Evolutionary conservation across 352 stramenopile species (phyloP).

Genomic region (Phytophthora rubi): DNA sequence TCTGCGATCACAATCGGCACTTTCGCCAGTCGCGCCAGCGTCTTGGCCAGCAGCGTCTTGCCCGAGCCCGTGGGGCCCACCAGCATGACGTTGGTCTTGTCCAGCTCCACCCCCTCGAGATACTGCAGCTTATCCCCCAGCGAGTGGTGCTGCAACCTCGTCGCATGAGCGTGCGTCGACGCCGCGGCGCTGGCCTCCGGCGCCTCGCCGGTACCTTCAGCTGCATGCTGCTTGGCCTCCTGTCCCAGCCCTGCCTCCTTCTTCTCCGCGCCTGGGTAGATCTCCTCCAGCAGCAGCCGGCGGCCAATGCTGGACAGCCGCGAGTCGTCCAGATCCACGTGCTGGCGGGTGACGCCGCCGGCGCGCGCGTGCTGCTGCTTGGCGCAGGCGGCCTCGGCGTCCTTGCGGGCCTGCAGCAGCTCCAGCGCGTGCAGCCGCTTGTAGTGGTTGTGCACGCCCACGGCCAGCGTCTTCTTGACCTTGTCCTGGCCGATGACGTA

Average conservation of each 20-base stretch:
- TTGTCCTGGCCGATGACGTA: slow-evolving; percentile 98
- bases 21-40: slow-evolving; percentile 95
- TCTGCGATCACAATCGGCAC: slow-evolving; percentile 98
- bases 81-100: slow-evolving; percentile 99
- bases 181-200: not conserved
- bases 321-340: slow-evolving; percentile 43
- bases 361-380: slow-evolving; percentile 34
- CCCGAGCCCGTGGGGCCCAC: slow-evolving; percentile 95
- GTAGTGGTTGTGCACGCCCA: slow-evolving; percentile 99
- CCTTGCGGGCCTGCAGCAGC: slow-evolving; percentile 52
- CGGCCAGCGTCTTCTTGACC: slow-evolving; percentile 96
- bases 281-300: slow-evolving; percentile 69
- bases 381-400: slow-evolving; percentile 40
- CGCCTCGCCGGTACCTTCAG: slow-evolving; percentile 11
- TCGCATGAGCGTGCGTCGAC: slow-evolving; percentile 5
- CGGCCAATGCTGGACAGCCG: slow-evolving; percentile 50
- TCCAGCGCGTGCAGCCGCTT: slow-evolving; percentile 91
- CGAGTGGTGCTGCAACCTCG: slow-evolving; percentile 34
- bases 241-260: slow-evolving; percentile 27
- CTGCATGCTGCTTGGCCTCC: slow-evolving; percentile 18
- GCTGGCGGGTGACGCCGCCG: slow-evolving; percentile 37
- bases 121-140: slow-evolving; percentile 67
- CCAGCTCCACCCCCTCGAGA: slow-evolving; percentile 92
- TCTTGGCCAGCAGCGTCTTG: slow-evolving; percentile 98
- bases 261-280: slow-evolving; percentile 56